These are phyloP conservation scores for Ceratocystis eucalypticola DNA, from an alignment of 2,329 filamentous ascomycete species.

Conservation along the genomic window DNA sequence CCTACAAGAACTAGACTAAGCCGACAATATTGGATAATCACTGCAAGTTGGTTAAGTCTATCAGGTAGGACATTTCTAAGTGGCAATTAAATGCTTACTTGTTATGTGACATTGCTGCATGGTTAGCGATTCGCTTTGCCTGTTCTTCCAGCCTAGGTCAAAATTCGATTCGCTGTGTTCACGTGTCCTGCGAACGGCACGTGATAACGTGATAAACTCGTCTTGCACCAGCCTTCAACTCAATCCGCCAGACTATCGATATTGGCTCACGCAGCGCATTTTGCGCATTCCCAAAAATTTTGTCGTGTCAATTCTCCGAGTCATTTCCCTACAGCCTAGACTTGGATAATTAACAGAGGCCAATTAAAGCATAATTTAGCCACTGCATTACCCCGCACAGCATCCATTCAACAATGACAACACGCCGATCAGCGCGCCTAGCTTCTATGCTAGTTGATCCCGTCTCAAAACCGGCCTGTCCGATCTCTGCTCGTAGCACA, in stretches of 20 bases:
- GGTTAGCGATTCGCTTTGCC: background rate
- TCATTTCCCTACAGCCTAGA: background rate
- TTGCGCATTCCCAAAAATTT: background rate
- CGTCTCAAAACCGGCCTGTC: background rate
- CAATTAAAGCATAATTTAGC: background rate
- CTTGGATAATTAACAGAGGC: background rate
- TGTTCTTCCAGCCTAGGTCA: background rate
- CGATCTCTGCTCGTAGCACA: background rate
- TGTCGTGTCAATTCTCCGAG: background rate
- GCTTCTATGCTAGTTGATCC: conserved; percentile 3
- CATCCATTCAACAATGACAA: background rate
- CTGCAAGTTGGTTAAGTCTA: background rate
- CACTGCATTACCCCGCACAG: background rate
- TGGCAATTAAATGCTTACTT: background rate
- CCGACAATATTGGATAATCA: background rate
- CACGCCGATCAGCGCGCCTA: conserved; percentile 10
- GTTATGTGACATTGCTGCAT: background rate
- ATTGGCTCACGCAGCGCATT: background rate
- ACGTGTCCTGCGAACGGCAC: background rate
- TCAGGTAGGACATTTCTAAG: background rate
- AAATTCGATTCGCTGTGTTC: background rate
- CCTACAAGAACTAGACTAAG: conserved; percentile 33
- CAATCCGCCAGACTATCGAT: background rate
- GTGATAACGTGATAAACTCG: background rate
- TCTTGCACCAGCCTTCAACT: background rate